These are phyloP conservation scores for Platismatia glauca DNA, from an alignment of 495 filamentous ascomycete species.

Conservation along the genomic window DNA sequence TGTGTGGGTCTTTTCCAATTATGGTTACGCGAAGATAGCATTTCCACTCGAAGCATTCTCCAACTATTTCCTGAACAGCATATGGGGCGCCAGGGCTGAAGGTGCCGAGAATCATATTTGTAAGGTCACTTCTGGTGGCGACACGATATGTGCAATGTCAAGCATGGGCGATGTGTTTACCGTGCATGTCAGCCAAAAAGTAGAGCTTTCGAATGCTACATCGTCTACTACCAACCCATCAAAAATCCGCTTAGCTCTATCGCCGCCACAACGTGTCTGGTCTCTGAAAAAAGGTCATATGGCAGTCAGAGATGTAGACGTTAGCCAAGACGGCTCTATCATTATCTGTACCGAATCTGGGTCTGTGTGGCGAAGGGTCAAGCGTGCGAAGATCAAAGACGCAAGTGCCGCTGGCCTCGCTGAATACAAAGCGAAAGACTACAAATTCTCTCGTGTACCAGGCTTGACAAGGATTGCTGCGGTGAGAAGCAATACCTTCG, in stretches of 20 bases:
- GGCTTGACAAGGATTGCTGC: slow-evolving; percentile 73
- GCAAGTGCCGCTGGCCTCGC: slow-evolving; percentile 40
- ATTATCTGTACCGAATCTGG: slow-evolving; percentile 89
- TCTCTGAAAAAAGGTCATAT: slow-evolving; percentile 68
- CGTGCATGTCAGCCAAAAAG: slow-evolving; percentile 56
- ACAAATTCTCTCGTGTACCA: slow-evolving; percentile 85
- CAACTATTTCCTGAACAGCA: slow-evolving; percentile 55
- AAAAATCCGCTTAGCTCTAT: slow-evolving; percentile 72
- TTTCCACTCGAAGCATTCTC: slow-evolving; percentile 69
- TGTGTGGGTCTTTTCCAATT: slow-evolving; percentile 88
- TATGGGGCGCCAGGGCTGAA: slow-evolving; percentile 60
- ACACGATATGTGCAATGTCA: slow-evolving; percentile 81
- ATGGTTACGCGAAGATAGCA: slow-evolving; percentile 76
- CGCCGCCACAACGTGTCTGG: slow-evolving; percentile 71
- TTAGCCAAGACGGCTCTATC: slow-evolving; percentile 89
- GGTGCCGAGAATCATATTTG: slow-evolving; percentile 52
- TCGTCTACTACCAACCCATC: slow-evolving; percentile 82
- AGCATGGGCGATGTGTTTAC: slow-evolving; percentile 80
- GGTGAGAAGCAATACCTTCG: slow-evolving; percentile 78
- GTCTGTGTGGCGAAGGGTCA: slow-evolving; percentile 81
- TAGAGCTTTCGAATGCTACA: slow-evolving; percentile 47
- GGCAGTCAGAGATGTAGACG: slow-evolving; percentile 75
- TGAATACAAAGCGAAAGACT: slow-evolving; percentile 63
- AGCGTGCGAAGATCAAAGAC: slow-evolving; percentile 71
- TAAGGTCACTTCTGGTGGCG: slow-evolving; percentile 73